phyloP scores from a whole-genome alignment of 2,329 filamentous ascomycete genomes.

The Aspergillus flavus region DNA sequence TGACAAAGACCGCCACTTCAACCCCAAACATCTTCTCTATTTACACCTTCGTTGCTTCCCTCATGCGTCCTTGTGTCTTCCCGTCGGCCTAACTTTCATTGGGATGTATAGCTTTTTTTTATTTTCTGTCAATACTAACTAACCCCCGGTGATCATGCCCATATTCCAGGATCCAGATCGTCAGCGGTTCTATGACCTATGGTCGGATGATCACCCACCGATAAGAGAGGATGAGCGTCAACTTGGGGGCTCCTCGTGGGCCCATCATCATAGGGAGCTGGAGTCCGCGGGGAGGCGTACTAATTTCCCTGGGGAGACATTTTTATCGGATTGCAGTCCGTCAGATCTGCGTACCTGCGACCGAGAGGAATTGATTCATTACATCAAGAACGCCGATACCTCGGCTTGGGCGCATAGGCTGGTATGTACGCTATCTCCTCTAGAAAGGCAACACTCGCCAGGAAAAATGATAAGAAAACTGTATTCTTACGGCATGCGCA shows the following conservation, averaged over 20 bases:
- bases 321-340: constrained; percentile 18
- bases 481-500: neutral
- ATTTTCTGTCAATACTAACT: constrained; percentile 17
- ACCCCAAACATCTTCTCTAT: neutral
- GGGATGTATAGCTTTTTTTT: constrained; percentile 28
- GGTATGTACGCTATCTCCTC: constrained; percentile 43
- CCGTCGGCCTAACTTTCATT: constrained; percentile 12
- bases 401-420: constrained; percentile 71
- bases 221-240: constrained; percentile 14
- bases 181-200: constrained; percentile 29
- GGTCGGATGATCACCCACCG: constrained; percentile 27
- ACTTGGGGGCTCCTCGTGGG: constrained; percentile 15
- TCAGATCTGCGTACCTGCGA: constrained; percentile 47
- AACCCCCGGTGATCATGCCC: constrained; percentile 33
- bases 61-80: neutral
- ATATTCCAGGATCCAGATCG: constrained; percentile 39
- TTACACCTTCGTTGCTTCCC: neutral
- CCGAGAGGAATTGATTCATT: constrained; percentile 78
- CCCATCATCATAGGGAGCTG: constrained; percentile 12
- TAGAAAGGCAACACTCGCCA: neutral
- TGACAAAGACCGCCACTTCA: constrained; percentile 5
- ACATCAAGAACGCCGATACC: constrained; percentile 77
- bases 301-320: constrained; percentile 15
- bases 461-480: neutral
- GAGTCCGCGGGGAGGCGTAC: constrained; percentile 19